phyloP scores from a whole-genome alignment of 1,284 basidiomycete genomes.

The Vanrija humicola region DNA sequence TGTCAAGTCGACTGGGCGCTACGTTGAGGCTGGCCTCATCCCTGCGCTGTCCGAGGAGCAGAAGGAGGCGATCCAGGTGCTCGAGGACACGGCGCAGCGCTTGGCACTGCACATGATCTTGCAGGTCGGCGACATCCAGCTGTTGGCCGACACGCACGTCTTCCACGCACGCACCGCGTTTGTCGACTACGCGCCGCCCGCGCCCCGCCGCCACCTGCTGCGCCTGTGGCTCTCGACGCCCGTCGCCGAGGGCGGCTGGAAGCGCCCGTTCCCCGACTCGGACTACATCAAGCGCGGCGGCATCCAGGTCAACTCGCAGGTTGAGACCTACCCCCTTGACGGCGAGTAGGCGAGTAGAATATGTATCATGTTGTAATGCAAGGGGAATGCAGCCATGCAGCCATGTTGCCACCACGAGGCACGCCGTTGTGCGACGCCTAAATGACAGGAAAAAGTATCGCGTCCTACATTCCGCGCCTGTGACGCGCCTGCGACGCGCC shows the following conservation, averaged over 20 bases:
- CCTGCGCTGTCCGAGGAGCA: conserved; percentile 39
- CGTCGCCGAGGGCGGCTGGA: conserved; percentile 46
- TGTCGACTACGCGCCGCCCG: conserved; percentile 43
- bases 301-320: conserved; percentile 42
- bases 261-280: conserved; percentile 44
- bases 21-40: conserved; percentile 44
- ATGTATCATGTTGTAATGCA: no score
- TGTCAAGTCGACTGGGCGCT: conserved; percentile 24
- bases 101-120: conserved; percentile 49
- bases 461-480: no score
- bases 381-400: not conserved
- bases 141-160: conserved; percentile 42
- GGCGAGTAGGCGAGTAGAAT: conserved; percentile 32
- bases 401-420: no score
- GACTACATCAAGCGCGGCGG: conserved; percentile 43
- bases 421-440: no score
- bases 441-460: no score
- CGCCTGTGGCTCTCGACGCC: conserved; percentile 49
- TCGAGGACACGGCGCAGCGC: conserved; percentile 48
- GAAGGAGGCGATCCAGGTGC: conserved; percentile 45
- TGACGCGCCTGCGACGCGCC: no score
- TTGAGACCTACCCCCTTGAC: conserved; percentile 46
- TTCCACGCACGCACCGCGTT: conserved; percentile 51
- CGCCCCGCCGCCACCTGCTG: conserved; percentile 47
- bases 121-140: conserved; percentile 47